Evolutionary conservation across 176 grass and related monocot species (phyloP).

Genomic region (Elaeis guineensis): DNA sequence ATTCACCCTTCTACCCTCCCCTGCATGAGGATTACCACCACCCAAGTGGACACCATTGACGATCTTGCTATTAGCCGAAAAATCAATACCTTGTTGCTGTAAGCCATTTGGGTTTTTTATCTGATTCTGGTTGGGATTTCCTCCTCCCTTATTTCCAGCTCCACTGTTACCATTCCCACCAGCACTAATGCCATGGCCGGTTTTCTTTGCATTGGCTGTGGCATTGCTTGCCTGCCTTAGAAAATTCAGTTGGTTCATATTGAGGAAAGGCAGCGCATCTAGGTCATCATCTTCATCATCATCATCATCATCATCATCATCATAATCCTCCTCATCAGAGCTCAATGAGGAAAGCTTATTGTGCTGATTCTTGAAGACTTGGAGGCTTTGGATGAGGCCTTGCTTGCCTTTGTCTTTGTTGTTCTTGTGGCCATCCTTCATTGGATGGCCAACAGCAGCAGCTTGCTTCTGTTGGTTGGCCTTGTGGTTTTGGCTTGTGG

Average conservation of each 20-base stretch:
- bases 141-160: conserved; percentile 7
- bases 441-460: conserved; percentile 6
- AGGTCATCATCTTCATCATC: conserved; percentile 52
- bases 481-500: conserved; percentile 49
- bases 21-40: conserved; percentile 20
- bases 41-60: conserved; percentile 5
- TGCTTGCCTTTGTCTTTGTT: conserved; percentile 63
- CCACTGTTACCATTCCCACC: conserved; percentile 20
- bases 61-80: conserved; percentile 51
- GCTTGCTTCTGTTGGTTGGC: conserved; percentile 31
- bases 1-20: conserved; percentile 36
- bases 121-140: conserved; percentile 25
- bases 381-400: conserved; percentile 75
- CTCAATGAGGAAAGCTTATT: conserved; percentile 44
- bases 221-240: conserved; percentile 27
- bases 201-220: conserved; percentile 31
- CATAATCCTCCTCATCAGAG: conserved; percentile 58
- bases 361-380: conserved; percentile 87
- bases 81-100: conserved; percentile 31
- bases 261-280: conserved; percentile 60
- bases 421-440: conserved; percentile 33
- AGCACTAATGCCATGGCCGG: conserved; percentile 9
- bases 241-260: conserved; percentile 71
- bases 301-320: conserved; percentile 43
- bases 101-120: conserved; percentile 36